Conservation (phyloP, 148 eudicot species). For the Diospyros lotus region DNA sequence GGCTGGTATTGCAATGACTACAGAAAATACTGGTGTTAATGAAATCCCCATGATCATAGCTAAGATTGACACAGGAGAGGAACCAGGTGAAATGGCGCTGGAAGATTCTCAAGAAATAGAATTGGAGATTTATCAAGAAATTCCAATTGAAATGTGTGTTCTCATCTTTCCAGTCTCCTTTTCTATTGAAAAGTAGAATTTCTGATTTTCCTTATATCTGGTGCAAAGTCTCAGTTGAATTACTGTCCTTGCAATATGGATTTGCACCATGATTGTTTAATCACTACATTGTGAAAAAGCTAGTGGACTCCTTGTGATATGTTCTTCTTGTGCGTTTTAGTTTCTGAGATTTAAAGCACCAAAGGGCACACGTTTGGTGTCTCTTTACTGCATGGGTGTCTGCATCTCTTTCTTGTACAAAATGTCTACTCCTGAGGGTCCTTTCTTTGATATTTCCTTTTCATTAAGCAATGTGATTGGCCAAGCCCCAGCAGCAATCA, state of each 20-base stretch:
- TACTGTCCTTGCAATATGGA: neutral
- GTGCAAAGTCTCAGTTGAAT: neutral
- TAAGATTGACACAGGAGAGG: neutral
- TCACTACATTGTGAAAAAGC: neutral
- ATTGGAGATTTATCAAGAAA: slow-evolving; percentile 5
- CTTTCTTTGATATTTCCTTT: neutral
- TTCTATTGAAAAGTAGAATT: neutral
- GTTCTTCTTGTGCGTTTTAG: neutral
- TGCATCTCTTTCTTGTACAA: neutral
- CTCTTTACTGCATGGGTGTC: neutral
- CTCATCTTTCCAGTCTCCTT: neutral
- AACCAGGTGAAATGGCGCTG: slow-evolving; percentile 7
- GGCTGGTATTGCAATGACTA: neutral
- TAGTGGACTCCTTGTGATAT: neutral
- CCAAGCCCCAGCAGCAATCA: neutral
- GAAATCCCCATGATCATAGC: neutral
- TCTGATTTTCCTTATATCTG: neutral
- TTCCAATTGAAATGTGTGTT: neutral
- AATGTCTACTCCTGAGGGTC: neutral
- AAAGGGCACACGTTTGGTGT: neutral
- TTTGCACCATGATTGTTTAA: neutral
- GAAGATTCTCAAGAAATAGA: slow-evolving; percentile 17
- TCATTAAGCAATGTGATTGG: neutral
- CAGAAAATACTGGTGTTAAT: slow-evolving; percentile 1
- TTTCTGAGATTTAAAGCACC: neutral